A percentile compares a stretch with the other conserved stretches of the same genome.
phyloP scores from a whole-genome alignment of 345 rosid species.

The Citrus glauca region DNA sequence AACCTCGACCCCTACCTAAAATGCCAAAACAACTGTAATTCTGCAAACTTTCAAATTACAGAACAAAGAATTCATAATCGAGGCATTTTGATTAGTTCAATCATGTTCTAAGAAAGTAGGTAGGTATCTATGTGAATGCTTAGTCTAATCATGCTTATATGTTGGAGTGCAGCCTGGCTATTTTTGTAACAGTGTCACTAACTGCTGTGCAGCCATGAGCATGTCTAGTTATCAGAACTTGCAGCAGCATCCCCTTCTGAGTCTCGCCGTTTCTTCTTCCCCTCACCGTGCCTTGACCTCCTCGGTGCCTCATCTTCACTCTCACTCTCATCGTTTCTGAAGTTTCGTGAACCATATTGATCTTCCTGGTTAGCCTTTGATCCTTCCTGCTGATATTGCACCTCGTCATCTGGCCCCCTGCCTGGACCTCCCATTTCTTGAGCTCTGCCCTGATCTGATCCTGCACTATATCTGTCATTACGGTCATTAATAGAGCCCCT shows the following conservation, averaged over 20 bases:
- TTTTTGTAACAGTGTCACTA: not conserved
- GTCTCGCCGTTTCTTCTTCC: constrained; percentile 60
- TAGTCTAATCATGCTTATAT: not conserved
- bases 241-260: constrained; percentile 26
- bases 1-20: not conserved
- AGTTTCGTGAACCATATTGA: constrained; percentile 45
- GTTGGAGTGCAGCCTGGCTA: not conserved
- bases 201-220: not conserved
- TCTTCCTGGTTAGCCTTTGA: constrained; percentile 38
- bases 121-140: not conserved
- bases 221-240: constrained; percentile 17
- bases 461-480: constrained; percentile 36
- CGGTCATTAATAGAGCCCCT: constrained; percentile 42
- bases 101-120: not conserved
- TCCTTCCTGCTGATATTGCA: constrained; percentile 40
- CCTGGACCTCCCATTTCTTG: constrained; percentile 36
- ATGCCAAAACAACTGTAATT: not conserved
- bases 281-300: constrained; percentile 94
- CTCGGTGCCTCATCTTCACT: constrained; percentile 96
- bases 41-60: not conserved
- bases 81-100: not conserved
- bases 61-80: not conserved
- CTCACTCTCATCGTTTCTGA: constrained; percentile 72
- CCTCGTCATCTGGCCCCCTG: constrained; percentile 39
- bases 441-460: constrained; percentile 50